Evolutionary conservation across 768 basidiomycete genomes (phyloP).

Genomic region (Rhodocollybia butyracea): DNA sequence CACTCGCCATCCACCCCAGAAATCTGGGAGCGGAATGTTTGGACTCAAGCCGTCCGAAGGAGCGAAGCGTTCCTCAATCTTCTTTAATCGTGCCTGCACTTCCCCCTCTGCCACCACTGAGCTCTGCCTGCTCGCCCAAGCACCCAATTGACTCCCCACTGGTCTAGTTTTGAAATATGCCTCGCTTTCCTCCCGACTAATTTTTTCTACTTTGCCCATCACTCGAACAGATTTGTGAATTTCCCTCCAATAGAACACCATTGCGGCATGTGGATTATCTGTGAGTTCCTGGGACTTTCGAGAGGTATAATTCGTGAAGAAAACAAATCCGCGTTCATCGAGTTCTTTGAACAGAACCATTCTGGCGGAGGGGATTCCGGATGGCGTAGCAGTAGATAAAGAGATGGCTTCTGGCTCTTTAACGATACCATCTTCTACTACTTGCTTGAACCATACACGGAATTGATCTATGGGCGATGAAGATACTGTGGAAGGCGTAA

Average conservation of each 20-base stretch:
- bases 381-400: slow-evolving; percentile 65
- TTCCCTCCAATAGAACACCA: slow-evolving; percentile 92
- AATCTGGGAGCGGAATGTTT: slow-evolving; percentile 76
- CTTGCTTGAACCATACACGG: slow-evolving; percentile 78
- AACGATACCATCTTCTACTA: slow-evolving; percentile 49
- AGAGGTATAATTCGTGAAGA: slow-evolving; percentile 96
- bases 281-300: slow-evolving; percentile 84
- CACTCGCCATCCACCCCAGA: slow-evolving; percentile 97
- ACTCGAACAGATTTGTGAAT: slow-evolving; percentile 78
- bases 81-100: slow-evolving; percentile 57
- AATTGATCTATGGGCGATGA: slow-evolving; percentile 83
- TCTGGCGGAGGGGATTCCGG: slow-evolving; percentile 82
- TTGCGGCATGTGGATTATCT: slow-evolving; percentile 74
- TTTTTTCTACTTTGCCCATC: slow-evolving; percentile 80
- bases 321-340: slow-evolving; percentile 87
- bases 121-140: slow-evolving; percentile 94
- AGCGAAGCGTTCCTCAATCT: slow-evolving; percentile 56
- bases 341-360: slow-evolving; percentile 91
- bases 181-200: slow-evolving; percentile 67
- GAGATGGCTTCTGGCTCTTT: slow-evolving; percentile 90
- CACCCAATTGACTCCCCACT: slow-evolving; percentile 80
- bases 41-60: slow-evolving; percentile 36
- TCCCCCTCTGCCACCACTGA: slow-evolving; percentile 70
- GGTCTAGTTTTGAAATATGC: slow-evolving; percentile 85
- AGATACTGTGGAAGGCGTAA: slow-evolving; percentile 59